Evolutionary conservation across 768 basidiomycete genomes (phyloP).

Genomic region (Termitomyces sp.): DNA sequence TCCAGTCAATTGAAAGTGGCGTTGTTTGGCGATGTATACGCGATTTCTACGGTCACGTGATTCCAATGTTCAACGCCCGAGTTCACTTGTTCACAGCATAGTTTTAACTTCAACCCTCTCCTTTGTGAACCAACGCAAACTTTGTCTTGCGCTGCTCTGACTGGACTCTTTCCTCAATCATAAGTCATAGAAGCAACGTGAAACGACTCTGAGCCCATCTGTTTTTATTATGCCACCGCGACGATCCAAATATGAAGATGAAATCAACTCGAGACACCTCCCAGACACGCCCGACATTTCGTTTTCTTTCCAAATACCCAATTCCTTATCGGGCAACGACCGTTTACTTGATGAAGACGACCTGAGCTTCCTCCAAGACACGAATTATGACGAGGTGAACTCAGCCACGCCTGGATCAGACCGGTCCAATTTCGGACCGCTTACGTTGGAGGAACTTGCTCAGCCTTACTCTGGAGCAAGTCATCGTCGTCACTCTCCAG

Average conservation of each 20-base stretch:
- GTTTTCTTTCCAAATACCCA: conserved; percentile 54
- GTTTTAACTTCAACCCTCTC: neutral
- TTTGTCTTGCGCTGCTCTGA: neutral
- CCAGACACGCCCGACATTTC: conserved; percentile 50
- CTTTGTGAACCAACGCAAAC: neutral
- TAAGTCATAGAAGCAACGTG: neutral
- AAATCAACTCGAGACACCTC: conserved; percentile 47
- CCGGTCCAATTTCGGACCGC: conserved; percentile 21
- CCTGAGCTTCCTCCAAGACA: conserved; percentile 40
- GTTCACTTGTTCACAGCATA: neutral
- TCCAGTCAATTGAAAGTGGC: neutral
- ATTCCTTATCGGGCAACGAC: conserved; percentile 33
- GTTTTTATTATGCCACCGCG: conserved; percentile 17
- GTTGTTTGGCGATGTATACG: conserved; percentile 14
- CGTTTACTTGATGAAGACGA: conserved; percentile 48
- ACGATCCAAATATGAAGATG: conserved; percentile 25
- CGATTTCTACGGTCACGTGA: conserved; percentile 15
- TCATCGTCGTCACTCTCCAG: neutral
- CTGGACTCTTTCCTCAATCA: neutral
- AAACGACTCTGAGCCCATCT: neutral
- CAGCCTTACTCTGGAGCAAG: neutral
- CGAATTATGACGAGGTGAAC: conserved; percentile 24
- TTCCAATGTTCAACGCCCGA: neutral
- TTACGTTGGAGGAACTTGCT: conserved; percentile 34
- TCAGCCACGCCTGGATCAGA: conserved; percentile 27